Evolutionary conservation across 1,284 basidiomycete species (phyloP), one percentile per base, ranked within the genome.

Genomic region (Ceratobasidium theobromae): DNA sequence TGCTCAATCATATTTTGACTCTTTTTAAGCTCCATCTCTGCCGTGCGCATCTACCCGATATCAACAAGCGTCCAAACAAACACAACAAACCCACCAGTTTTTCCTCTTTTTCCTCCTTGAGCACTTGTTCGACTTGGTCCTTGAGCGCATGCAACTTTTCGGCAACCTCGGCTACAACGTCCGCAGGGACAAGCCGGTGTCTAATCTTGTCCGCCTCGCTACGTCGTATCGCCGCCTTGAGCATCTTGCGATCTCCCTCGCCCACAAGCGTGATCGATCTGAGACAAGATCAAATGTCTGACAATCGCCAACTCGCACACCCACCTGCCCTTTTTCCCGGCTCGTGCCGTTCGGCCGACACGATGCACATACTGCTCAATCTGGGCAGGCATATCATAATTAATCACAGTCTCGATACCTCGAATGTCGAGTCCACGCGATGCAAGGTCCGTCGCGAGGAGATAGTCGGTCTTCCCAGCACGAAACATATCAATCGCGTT

Each of bases 391-490:
- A 98, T 97, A 76, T 98, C 95, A 75, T 95, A 98, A 77, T 98
- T 98, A 75, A 98, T 93, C 66, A 98, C 93, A 0, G 93, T 95
- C 74, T 97, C 91, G n/a, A 98, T 89, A 18, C 95, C 95, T 73
- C 95, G 96, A 79, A 98, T 98, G 78, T 98, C 95, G 32, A 98
- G 82, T 77, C 95, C 95, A 72, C 95, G 88, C 69, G 93, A 92
- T 25, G 96, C 96, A 21, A 99, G 81, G 76, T 98, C 96, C 0
- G 96, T 99, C 0, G 95, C 95, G 80, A 98, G 89, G 6, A 99
- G 81, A 76, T 88, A 98, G 75, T 95, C 91, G 35, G 91, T 89
- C 45, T 83, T 76, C 28, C 92, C 89, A 69, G 93, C 90, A 67
- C 93, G 88, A 79, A 98, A 99, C 66, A 84, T 81, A 73, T 91